Conservation (phyloP, 2,329 filamentous ascomycete genomes). For the Penicillium aurantiogriseum region DNA sequence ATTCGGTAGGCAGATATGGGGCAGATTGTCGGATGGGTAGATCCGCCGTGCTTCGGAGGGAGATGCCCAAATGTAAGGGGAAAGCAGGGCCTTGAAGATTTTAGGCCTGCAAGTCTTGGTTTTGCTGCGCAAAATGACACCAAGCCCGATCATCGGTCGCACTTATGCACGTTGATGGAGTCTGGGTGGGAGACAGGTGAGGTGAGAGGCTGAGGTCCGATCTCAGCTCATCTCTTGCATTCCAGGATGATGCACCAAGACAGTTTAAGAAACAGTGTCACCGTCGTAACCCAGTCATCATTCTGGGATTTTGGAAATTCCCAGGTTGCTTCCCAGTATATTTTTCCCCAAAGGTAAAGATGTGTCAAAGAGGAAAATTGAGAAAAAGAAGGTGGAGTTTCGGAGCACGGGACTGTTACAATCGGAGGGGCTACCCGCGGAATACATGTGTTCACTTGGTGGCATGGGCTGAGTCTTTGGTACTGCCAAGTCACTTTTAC, state of each 20-base stretch:
- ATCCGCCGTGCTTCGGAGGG: conserved; percentile 14
- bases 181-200: conserved; percentile 16
- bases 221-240: conserved; percentile 15
- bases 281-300: not conserved
- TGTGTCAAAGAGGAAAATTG: not conserved
- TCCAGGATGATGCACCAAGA: conserved; percentile 8
- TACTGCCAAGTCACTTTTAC: conserved; percentile 11
- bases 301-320: not conserved
- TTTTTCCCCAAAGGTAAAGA: not conserved
- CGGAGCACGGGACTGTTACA: conserved; percentile 3
- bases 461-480: conserved; percentile 2
- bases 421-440: not conserved
- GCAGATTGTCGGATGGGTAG: conserved; percentile 19
- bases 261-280: not conserved
- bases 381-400: conserved; percentile 11
- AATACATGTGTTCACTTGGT: conserved; percentile 4
- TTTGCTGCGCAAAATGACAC: conserved; percentile 7
- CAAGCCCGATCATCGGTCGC: conserved; percentile 31
- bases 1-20: conserved; percentile 10
- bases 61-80: conserved; percentile 17
- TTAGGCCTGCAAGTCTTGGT: not conserved
- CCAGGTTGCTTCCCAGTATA: not conserved
- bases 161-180: conserved; percentile 36
- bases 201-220: conserved; percentile 14
- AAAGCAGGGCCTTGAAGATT: conserved; percentile 11